Evolutionary conservation across 176 grass and related monocot genomes (phyloP), one percentile per base, ranked within the genome.

Genomic region (Eleusine indica): DNA sequence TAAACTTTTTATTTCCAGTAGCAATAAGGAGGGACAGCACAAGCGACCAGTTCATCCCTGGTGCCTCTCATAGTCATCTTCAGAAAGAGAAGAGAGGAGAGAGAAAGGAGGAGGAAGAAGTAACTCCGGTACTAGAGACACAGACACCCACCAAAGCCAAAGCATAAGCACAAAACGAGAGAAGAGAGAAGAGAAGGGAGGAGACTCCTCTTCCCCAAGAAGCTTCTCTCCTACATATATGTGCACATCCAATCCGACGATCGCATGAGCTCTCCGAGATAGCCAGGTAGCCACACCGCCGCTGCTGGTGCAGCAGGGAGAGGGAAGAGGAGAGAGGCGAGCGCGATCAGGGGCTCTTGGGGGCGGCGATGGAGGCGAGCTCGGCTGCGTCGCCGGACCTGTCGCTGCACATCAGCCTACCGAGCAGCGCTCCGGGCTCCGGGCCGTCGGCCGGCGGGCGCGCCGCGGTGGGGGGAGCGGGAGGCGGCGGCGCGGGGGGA

Each of bases 361-460:
- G 2, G 32, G 42, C 9, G 35, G 78, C 82, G 66, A 98, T 98
- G 96, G 96, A 94, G 80, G 84, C 93, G 10, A 80, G 81, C 49
- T 90, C 89, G 30, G 76, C 79, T 5, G 77, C 86, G 7, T 87
- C 91, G 81, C 96, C 93, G 74, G 96, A 99, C 91, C 86, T 99
- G 61, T 99, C 96, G 28, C 84, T 99, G 56, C 91, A 99, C 89
- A 99, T 99, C 83, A 96, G 96, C 83, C 79, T 86, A 18, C 96
- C 96, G 0, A 95, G 41, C 91, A 64, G 38, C 32, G 46, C 57
- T 0, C 39, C 78, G 9, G 35, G 83, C 30, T 13, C 76, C 62
- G 58, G 88, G 28, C 28, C 39, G 82, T 49, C 74, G 79, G 42
- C 74, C 28, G 64, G 68, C 43, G 71, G 80, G 42, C 83, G 71